Evolutionary conservation across 768 basidiomycete species (phyloP), one percentile per base, ranked within the genome.

Genomic region (Rhodotorula kratochvilovae): DNA sequence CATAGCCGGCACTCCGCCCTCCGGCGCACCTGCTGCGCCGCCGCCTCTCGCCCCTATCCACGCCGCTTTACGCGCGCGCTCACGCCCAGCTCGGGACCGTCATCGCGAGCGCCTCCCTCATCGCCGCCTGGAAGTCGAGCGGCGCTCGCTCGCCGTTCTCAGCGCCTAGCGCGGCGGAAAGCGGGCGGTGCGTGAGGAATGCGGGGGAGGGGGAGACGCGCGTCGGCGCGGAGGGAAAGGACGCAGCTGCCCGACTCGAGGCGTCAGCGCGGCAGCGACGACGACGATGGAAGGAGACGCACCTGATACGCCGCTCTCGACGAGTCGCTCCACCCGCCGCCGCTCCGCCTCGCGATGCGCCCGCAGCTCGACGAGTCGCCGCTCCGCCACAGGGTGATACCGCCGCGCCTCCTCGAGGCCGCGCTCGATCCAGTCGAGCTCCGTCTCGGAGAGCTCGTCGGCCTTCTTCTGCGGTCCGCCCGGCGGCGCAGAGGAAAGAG

Each of bases 351-450:
- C 50, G 55, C 56, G 36, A 46, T 46, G 43, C 39, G 45, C 55
- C 39, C 57, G 46, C 0, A 69, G 23, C 62, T 63, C 62, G 23
- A 39, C 48, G 10, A 68, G 35, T 23, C 51, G 36, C 29, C 42
- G 3, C 48, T 68, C 67, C 19, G 56, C 54, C 15, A 50, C 61
- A 0, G 53, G 35, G 29, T 68, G 61, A 29, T 57, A 58, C 43
- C 33, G 19, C n/a, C 13, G 5, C 33, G 56, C 61, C 21, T 25
- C n/a, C 35, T 60, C 59, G 36, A 70, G 53, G 17, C 63, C 69
- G 4, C 23, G 16, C 36, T 70, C 69, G 58, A 70, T 70, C 63
- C 63, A 70, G 43, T 65, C 63, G 33, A 70, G 63, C 53, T 70
- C 68, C 7, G 23, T 35, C 17, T 25, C 17, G 2, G 68, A 55